Base-by-base conservation (phyloP, 192 early-diverging fungal genomes). In the Fimicolochytrium jonesii region DNA sequence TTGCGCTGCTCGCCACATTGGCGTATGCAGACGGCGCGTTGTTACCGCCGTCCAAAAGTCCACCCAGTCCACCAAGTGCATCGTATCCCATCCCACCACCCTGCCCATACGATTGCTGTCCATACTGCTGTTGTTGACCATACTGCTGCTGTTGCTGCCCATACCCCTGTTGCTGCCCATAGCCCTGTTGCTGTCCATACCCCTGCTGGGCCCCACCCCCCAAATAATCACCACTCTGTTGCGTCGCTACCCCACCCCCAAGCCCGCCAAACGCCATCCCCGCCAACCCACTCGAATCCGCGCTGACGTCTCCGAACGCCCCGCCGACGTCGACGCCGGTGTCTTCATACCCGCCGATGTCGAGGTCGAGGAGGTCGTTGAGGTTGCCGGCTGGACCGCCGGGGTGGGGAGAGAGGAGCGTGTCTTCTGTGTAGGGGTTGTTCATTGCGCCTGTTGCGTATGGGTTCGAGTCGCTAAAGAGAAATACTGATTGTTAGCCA, bases 321-420 rank as follows among this genome's bases (percentile, higher is more conserved):
- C 59, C 64, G 7, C 64, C 68, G 26, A 72, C 46, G 37, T 73
- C 71, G 1, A 37, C 56, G 22, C 41, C 51, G 5, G 29, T 35
- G 20, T 54, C 69, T 6, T 66, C 64, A 17, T 39, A 35, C 1
- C 42, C 80, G 48, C 80, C 86, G 68, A 83, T 82, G 55, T 89
- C 87, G 18, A 90, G 58, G 71, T 89, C 88, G 47, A 90, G 68
- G 9, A 89, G 69, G 55, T 89, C 82, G 9, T 75, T 78, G 66
- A 86, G 75, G 62, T 73, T 77, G 32, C 68, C 74, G 30, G 70
- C 67, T 52, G 69, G 60, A 51, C 71, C 73, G 46, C 71, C 79
- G 61, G 53, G 57, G 25, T 45, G 50, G 10, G 39, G 39, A n/a
- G 44, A 11, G 54, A 42, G 30, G 18, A 32, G 17, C 5, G 45